Base-by-base conservation (phyloP, 1,139 yeast species). In the Ashbya aceris region DNA sequence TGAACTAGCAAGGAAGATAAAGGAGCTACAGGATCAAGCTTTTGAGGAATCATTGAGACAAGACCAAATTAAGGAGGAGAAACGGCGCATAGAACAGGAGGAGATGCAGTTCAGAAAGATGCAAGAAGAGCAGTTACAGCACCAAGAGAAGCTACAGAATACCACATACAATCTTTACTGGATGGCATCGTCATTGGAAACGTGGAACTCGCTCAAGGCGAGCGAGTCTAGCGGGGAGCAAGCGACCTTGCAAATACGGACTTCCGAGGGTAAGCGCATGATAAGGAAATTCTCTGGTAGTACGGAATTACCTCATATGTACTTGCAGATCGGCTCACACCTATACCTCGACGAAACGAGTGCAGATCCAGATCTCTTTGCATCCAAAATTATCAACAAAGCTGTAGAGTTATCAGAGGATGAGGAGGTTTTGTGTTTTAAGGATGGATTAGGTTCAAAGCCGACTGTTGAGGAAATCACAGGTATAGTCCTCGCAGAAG, bases 241-340 rank as follows among this genome's bases (percentile, higher is more conserved):
- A 8, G 59, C 68, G 2, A 58, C 58, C 0, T 51, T 67, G 20
- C 67, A 67, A 46, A 62, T 80, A 36, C 66, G 84, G 45, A 63
- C 75, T 29, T 67, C 77, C 2, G 60, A 73, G 33, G 96, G 96
- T 1, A 70, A 70, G 39, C 68, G 94, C 38, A 58, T 79, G 2
- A 68, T 83, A 7, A 74, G 77, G 44, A 70, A 71, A 40, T 76
- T 86, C 45, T 56, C 64, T 26, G 70, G 73, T 17, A 55, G 62
- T 5, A 68, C 74, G 11, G 64, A 77, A 0, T 57, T 81, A n/a
- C 68, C 68, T 36, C 83, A 83, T 31, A 60, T 89, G 4, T 86
- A 85, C 58, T 69, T 78, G 36, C 76, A 70, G 52, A 76, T 84
- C 35, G 86, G 82, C 46, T 65, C 64, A 11, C 54, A 58, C 34